Percentiles rank a stretch among this genome's conserved stretches.
Evolutionary conservation across 2,329 filamentous ascomycete species (phyloP).

Genomic region (Aspergillus sp.): DNA sequence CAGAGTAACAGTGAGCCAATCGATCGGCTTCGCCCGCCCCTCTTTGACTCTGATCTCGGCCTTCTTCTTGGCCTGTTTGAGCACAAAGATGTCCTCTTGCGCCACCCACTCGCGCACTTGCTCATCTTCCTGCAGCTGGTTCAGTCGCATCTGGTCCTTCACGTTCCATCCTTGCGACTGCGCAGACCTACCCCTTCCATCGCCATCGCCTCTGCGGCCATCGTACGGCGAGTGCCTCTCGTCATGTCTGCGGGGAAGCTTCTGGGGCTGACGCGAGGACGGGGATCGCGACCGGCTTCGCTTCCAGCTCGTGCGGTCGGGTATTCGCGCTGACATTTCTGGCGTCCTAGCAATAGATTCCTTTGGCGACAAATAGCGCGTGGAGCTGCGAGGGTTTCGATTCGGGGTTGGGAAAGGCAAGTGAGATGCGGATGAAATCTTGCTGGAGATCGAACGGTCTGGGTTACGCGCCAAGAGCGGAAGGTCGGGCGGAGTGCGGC

Average conservation of each 20-base stretch:
- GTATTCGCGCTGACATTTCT: slow-evolving; percentile 33
- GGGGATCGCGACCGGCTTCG: slow-evolving; percentile 44
- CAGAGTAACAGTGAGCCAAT: slow-evolving; percentile 88
- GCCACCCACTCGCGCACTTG: slow-evolving; percentile 82
- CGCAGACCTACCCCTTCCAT: slow-evolving; percentile 20
- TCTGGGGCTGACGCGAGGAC: slow-evolving; percentile 39
- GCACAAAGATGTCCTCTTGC: slow-evolving; percentile 91
- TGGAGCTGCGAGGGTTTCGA: background rate
- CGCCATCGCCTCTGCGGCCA: slow-evolving; percentile 16
- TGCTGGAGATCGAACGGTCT: slow-evolving; percentile 14
- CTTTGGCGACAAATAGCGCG: background rate
- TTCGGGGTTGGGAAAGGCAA: background rate
- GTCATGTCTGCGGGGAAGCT: slow-evolving; percentile 34
- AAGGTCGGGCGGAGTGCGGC: slow-evolving; percentile 22
- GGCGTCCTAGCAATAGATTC: background rate
- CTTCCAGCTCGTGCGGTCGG: slow-evolving; percentile 36
- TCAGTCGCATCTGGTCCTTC: slow-evolving; percentile 48
- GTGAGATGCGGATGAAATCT: background rate
- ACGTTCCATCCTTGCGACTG: slow-evolving; percentile 30
- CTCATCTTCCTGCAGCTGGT: slow-evolving; percentile 69
- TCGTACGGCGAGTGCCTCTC: slow-evolving; percentile 28
- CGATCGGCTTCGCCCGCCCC: slow-evolving; percentile 85
- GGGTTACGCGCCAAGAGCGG: slow-evolving; percentile 9
- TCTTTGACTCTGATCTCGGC: slow-evolving; percentile 92
- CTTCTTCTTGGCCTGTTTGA: slow-evolving; percentile 97